Evolutionary conservation across 345 rosid species (phyloP), one percentile per base, ranked within the genome.

Genomic region (Conringia planisiliqua): DNA sequence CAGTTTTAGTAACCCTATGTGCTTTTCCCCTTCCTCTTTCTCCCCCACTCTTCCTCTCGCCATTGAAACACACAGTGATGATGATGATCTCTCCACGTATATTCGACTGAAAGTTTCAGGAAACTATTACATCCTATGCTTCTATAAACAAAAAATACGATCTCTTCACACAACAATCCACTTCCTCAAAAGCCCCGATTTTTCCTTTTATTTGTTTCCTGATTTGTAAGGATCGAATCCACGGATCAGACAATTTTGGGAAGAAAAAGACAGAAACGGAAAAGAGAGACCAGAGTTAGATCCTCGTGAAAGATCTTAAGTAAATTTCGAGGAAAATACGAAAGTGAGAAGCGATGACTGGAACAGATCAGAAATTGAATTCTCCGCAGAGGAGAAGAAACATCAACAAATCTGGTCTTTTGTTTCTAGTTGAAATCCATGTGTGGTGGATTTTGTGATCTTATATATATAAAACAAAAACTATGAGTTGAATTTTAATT

Each of bases 1-100:
- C 66, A 91, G 78, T 72, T 86, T 90, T 18, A 87, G 89, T 73
- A 92, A 80, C 22, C 92, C 90, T 57, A 76, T 30, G 68, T 84
- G 82, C 74, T 77, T 87, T 52, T 85, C 86, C 33, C 73, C 84
- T 77, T 78, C 82, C 38, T 83, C 91, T 81, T 72, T 84, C 48
- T 80, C 88, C 17, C 79, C 86, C 73, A 82, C 72, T 82, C 80
- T 78, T 39, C 79, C 72, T 66, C 80, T 75, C 68, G 77, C 82
- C 82, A 78, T 78, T 30, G 7, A 32, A 32, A 32, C 33, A 32
- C 35, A 6, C 43, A 38, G 68, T 46, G 50, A 36, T 43, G 22
- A 6, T 32, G 35, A 6, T 32, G 33, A 66, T 32, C 35, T 32
- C 8, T 32, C 35, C 0, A 27, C 16, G n/a, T 8, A 30, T 27